Evolutionary conservation across 1,139 yeast genomes (phyloP), one percentile per base, ranked within the genome.

Genomic region (Kluyveromyces sp.): DNA sequence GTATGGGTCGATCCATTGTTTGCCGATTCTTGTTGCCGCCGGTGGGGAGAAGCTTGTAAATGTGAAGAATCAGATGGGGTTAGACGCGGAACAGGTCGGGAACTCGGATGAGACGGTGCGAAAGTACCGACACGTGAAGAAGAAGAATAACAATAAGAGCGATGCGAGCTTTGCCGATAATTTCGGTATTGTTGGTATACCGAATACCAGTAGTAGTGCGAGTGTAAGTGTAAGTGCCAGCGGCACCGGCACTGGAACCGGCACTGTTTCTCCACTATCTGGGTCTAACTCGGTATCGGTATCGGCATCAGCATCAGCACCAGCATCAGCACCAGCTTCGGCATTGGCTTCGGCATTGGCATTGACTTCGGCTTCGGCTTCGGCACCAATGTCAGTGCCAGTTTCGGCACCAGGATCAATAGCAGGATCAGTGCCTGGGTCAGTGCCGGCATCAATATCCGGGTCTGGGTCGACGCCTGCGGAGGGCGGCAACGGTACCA

Each of bases 71-170:
- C 64, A 66, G 5, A 73, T 74, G 34, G 89, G 89, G 2, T 83
- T 94, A 83, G 68, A 72, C 8, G 92, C 96, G 0, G 66, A 74
- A 15, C 87, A 80, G 50, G 73, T 77, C 39, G 77, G 81, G 0
- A 64, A 71, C 15, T 70, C 77, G 28, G 78, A 74, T 54, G 76
- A 74, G 30, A 41, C 39, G n/a, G 28, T 41, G 4, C 8, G 10
- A n/a, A 27, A 25, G 27, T 41, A 33, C 38, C 27, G 27, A 6
- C 15, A 34, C 28, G 15, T 41, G 21, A 15, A 15, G 21, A 15
- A 15, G 21, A 15, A 15, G 21, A 15, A 15, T 15, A 15, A 15
- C 21, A 15, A 15, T 15, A 15, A 15, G 21, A 15, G 21, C 21
- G 21, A 15, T 15, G 21, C 21, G 21, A 15, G 21, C 21, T 15